Evolutionary conservation across 345 rosid genomes (phyloP).

Genomic region (Camelina neglecta): DNA sequence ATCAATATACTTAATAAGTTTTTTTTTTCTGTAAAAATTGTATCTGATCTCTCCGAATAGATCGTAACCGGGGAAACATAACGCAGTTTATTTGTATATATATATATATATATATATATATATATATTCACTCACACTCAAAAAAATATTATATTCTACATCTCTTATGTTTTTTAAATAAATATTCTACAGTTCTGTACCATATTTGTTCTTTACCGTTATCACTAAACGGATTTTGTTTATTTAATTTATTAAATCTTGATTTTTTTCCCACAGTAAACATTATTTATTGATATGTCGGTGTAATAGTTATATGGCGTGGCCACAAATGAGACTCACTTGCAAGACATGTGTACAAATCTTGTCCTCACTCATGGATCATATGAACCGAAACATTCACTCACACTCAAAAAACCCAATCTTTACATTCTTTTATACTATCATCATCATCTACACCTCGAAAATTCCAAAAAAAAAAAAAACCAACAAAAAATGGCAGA

Average conservation of each 20-base stretch:
- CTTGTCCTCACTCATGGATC: conserved; percentile 16
- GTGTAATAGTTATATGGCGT: conserved; percentile 9
- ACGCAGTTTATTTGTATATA: too few relatives aligned
- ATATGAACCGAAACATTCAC: neutral
- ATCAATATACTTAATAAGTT: too few relatives aligned
- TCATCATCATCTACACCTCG: neutral
- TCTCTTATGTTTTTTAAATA: too few relatives aligned
- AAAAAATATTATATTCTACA: too few relatives aligned
- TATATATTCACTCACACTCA: too few relatives aligned
- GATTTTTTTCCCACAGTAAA: neutral
- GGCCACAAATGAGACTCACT: conserved; percentile 1
- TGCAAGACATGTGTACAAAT: conserved; percentile 17
- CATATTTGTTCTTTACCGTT: neutral
- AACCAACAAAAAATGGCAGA: conserved; percentile 23
- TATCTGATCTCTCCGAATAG: too few relatives aligned
- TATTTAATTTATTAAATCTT: neutral
- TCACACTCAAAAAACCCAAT: conserved; percentile 3
- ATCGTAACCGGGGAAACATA: too few relatives aligned
- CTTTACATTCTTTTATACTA: neutral
- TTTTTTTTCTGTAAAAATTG: too few relatives aligned
- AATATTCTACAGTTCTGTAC: neutral
- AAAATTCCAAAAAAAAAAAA: neutral
- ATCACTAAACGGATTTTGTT: neutral
- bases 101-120: too few relatives aligned
- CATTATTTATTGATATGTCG: conserved; percentile 4